Base-by-base conservation (phyloP, 1,284 basidiomycete genomes). In the Agaricales sp. region DNA sequence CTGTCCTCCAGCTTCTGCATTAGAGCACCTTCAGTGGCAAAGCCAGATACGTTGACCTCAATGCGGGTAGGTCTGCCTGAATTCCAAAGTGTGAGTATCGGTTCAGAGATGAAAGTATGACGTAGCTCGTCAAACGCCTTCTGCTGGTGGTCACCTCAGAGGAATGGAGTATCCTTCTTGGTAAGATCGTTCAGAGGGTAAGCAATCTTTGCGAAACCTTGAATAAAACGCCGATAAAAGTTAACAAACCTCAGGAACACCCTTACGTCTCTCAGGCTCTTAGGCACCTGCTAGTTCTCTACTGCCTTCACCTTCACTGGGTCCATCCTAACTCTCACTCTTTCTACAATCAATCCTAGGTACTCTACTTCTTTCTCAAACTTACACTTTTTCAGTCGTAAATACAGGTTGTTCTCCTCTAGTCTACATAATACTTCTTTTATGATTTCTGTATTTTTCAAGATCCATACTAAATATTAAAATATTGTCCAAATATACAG, bases 181-280 rank as follows among this genome's bases (percentile, higher is more conserved):
- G 52, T 58, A 14, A 60, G 46, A 16, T 39, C 19, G 4, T 48
- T 43, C 0, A 71, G 49, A 1, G 64, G 64, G 1, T 35, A 24
- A 0, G 59, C 55, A 4, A 65, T 58, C 4, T 55, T 41, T 0
- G 61, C 57, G 51, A 63, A 77, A 1, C 61, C 51, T 14, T 55
- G 21, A 12, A 77, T 68, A 53, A 75, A 77, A 16, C 59, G 53
- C n/a, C n/a, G n/a, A n/a, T n/a, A n/a, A n/a, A n/a, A n/a, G n/a
- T n/a, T n/a, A n/a, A n/a, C n/a, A n/a, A n/a, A n/a, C n/a, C n/a
- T n/a, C n/a, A n/a, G n/a, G n/a, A n/a, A n/a, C n/a, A n/a, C n/a
- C n/a, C 30, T 11, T 12, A 37, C 30, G 30, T 37, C 30, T 37
- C 30, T 11, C 11, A 37, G 11, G 30, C 12, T 37, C 16, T 37